A percentile compares a stretch with the other conserved stretches of the same genome.
phyloP scores from a whole-genome alignment of 202 grass and related monocot species.

The Dendrocalamus latiflorus region DNA sequence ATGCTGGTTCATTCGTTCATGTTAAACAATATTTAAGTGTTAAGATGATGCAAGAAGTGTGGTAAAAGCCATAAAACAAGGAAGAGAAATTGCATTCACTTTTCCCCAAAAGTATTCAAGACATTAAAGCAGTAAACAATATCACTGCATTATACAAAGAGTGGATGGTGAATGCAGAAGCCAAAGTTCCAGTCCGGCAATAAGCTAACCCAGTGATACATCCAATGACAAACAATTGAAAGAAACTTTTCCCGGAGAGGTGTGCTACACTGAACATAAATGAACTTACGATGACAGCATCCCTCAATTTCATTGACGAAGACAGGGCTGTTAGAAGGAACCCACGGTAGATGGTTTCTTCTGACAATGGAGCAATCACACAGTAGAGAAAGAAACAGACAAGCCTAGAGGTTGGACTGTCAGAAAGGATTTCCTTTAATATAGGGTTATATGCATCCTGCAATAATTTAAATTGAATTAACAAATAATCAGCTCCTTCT shows the following conservation, averaged over 20 bases:
- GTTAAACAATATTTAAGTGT: not conserved
- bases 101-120: conserved; percentile 23
- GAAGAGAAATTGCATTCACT: not conserved
- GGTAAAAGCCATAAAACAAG: not conserved
- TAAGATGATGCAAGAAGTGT: not conserved
- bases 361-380: conserved; percentile 60
- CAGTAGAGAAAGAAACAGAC: conserved; percentile 63
- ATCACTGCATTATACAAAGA: conserved; percentile 71
- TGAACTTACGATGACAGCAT: conserved; percentile 69
- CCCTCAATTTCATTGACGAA: conserved; percentile 49
- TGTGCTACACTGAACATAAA: conserved; percentile 68
- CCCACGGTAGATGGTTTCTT: conserved; percentile 90
- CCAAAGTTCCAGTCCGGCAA: conserved; percentile 70
- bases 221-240: conserved; percentile 67
- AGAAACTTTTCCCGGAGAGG: conserved; percentile 48
- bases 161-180: conserved; percentile 62
- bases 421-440: conserved; percentile 60
- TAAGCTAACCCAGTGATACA: conserved; percentile 72
- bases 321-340: conserved; percentile 71
- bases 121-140: conserved; percentile 45
- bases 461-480: conserved; percentile 25
- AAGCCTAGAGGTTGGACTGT: conserved; percentile 35
- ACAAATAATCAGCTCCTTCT: not conserved
- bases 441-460: conserved; percentile 70
- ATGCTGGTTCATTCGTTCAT: no score